A percentile compares a stretch with the other conserved stretches of the same genome.
Conservation (phyloP, 495 filamentous ascomycete genomes). For the Talaromyces trachyspermus region DNA sequence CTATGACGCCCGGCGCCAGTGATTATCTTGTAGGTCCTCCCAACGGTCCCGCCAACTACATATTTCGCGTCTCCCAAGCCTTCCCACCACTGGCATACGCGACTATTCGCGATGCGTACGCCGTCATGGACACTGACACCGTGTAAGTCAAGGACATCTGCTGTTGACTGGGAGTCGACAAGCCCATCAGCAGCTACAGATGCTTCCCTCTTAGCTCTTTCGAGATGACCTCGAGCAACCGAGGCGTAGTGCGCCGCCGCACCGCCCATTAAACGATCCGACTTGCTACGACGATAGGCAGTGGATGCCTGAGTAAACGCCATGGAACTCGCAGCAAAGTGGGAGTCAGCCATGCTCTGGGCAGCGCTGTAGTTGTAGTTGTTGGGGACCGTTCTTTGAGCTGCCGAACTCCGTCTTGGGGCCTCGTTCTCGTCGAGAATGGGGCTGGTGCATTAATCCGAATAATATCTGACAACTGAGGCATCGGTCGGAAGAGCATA, state of each 20-base stretch:
- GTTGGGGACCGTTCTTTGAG: no score
- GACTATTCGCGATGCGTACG: conserved; percentile 60
- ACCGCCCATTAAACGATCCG: conserved; percentile 57
- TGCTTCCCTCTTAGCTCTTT: conserved; percentile 33
- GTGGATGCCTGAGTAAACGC: conserved; percentile 54
- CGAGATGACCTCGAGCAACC: conserved; percentile 45
- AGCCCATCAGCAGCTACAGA: conserved; percentile 50
- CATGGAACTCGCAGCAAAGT: conserved; percentile 32
- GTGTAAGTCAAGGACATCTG: conserved; percentile 66
- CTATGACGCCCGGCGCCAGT: conserved; percentile 77
- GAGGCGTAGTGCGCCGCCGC: conserved; percentile 60
- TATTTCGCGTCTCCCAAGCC: conserved; percentile 52
- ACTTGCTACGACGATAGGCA: conserved; percentile 56
- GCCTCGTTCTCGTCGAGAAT: conserved; percentile 22
- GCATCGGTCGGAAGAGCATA: conserved; percentile 24
- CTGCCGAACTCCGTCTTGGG: conserved; percentile 6
- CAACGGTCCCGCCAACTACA: conserved; percentile 31
- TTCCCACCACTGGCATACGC: conserved; percentile 74
- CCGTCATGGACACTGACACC: conserved; percentile 75
- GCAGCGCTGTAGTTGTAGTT: conserved; percentile 20
- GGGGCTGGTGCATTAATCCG: conserved; percentile 29
- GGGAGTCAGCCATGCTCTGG: conserved; percentile 23
- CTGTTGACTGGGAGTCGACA: conserved; percentile 53
- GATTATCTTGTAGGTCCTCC: conserved; percentile 60
- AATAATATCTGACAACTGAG: conserved; percentile 33